Percentiles rank a stretch among this genome's conserved stretches.
These are phyloP conservation scores for Phytopythium chamaehyphon DNA, from an alignment of 352 stramenopile species.

Conservation along the genomic window DNA sequence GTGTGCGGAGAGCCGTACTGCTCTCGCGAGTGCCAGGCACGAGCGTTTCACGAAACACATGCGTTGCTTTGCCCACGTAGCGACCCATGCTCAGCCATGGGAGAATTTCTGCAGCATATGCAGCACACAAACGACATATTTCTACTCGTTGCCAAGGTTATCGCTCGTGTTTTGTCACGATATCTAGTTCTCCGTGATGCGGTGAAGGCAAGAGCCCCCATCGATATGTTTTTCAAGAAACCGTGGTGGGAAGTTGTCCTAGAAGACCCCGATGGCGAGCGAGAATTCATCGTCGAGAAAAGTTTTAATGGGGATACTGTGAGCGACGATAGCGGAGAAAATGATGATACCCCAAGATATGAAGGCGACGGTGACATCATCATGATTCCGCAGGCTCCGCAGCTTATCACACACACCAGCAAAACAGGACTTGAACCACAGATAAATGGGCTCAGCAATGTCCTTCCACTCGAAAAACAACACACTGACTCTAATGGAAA, in stretches of 20 bases:
- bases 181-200: constrained; percentile 55
- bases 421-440: too few relatives aligned
- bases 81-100: constrained; percentile 60
- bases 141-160: constrained; percentile 81
- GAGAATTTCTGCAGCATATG: constrained; percentile 55
- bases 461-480: too few relatives aligned
- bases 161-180: constrained; percentile 61
- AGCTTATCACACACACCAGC: too few relatives aligned
- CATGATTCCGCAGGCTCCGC: too few relatives aligned
- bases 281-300: constrained; percentile 17
- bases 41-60: constrained; percentile 73
- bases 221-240: constrained; percentile 90
- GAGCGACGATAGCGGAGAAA: constrained; percentile 23
- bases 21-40: constrained; percentile 68
- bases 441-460: too few relatives aligned
- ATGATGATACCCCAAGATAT: not conserved
- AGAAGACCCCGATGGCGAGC: constrained; percentile 53
- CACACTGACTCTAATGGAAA: too few relatives aligned
- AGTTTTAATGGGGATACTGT: constrained; percentile 13
- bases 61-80: constrained; percentile 66
- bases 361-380: too few relatives aligned
- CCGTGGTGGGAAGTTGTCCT: constrained; percentile 87
- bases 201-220: constrained; percentile 57
- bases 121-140: constrained; percentile 92
- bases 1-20: constrained; percentile 83